These are phyloP conservation scores for Scedosporium aurantiacum DNA, from an alignment of 2,329 filamentous ascomycete genomes.

Conservation along the genomic window DNA sequence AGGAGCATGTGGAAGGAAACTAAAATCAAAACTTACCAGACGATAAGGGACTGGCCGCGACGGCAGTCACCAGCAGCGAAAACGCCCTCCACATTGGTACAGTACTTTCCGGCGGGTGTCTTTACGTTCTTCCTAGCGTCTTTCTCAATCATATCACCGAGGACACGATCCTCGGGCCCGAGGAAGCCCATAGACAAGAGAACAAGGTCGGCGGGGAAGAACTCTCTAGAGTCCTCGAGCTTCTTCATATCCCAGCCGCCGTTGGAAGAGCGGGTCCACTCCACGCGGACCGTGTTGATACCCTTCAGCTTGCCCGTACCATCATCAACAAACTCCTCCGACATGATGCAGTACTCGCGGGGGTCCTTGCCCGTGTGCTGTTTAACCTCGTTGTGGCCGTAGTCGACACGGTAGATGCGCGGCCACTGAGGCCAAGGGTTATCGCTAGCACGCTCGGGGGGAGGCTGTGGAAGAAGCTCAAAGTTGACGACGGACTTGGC, in stretches of 20 bases:
- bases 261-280: conserved; percentile 83
- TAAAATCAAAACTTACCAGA: conserved; percentile 55
- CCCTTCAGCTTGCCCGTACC: conserved; percentile 81
- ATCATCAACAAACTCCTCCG: conserved; percentile 88
- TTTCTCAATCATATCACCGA: conserved; percentile 82
- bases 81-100: conserved; percentile 76
- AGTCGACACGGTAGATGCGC: conserved; percentile 95
- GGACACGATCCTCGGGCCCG: conserved; percentile 78
- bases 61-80: conserved; percentile 94
- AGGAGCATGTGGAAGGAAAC: neutral
- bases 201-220: conserved; percentile 92
- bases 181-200: conserved; percentile 96
- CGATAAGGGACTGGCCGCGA: conserved; percentile 87
- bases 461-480: conserved; percentile 86
- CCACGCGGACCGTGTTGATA: conserved; percentile 89
- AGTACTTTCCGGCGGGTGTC: conserved; percentile 78
- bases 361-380: conserved; percentile 94
- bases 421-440: conserved; percentile 99
- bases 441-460: conserved; percentile 77
- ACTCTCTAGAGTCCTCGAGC: conserved; percentile 82
- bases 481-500: conserved; percentile 96
- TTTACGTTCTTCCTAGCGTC: conserved; percentile 94
- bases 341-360: conserved; percentile 97
- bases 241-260: conserved; percentile 99
- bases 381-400: conserved; percentile 90